A percentile compares a stretch with the other conserved stretches of the same genome.
Evolutionary conservation across 148 eudicot genomes (phyloP).

Genomic region (Fagopyrum esculentum): DNA sequence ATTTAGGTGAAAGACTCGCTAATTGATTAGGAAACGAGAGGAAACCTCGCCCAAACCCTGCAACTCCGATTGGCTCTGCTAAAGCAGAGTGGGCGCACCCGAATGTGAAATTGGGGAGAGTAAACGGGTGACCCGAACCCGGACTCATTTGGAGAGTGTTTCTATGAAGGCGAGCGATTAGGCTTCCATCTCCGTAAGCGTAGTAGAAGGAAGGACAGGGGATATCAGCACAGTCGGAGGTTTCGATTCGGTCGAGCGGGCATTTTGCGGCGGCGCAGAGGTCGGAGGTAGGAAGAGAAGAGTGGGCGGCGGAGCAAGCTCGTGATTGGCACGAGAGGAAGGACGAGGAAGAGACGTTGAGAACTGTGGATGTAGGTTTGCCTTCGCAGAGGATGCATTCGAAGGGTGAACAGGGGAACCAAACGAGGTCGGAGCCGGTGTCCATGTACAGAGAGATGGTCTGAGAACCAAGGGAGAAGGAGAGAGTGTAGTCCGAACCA

Average conservation of each 20-base stretch:
- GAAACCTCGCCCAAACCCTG: constrained; percentile 77
- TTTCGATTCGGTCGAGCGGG: constrained; percentile 63
- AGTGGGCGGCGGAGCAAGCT: constrained; percentile 78
- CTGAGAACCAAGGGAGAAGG: constrained; percentile 55
- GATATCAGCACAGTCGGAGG: constrained; percentile 33
- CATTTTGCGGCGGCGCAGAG: constrained; percentile 77
- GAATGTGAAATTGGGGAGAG: constrained; percentile 54
- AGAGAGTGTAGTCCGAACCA: constrained; percentile 72
- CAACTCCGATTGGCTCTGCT: constrained; percentile 86
- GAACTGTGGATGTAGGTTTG: constrained; percentile 35
- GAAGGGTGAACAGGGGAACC: constrained; percentile 84
- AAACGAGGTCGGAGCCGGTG: constrained; percentile 85
- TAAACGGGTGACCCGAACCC: constrained; percentile 19
- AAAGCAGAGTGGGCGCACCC: constrained; percentile 75
- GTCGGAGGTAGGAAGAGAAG: constrained; percentile 52
- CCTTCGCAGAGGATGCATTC: constrained; percentile 81
- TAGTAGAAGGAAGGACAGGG: constrained; percentile 69
- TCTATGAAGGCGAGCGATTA: constrained; percentile 46
- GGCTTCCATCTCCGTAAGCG: constrained; percentile 90
- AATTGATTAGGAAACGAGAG: constrained; percentile 82
- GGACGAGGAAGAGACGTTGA: constrained; percentile 39
- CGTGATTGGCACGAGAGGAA: constrained; percentile 56
- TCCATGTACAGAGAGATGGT: constrained; percentile 74
- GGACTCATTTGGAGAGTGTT: constrained; percentile 37
- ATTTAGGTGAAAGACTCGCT: constrained; percentile 39